A percentile compares a stretch with the other conserved stretches of the same genome.
Conservation (phyloP, 2,329 filamentous ascomycete species). For the Trichoderma sp. region DNA sequence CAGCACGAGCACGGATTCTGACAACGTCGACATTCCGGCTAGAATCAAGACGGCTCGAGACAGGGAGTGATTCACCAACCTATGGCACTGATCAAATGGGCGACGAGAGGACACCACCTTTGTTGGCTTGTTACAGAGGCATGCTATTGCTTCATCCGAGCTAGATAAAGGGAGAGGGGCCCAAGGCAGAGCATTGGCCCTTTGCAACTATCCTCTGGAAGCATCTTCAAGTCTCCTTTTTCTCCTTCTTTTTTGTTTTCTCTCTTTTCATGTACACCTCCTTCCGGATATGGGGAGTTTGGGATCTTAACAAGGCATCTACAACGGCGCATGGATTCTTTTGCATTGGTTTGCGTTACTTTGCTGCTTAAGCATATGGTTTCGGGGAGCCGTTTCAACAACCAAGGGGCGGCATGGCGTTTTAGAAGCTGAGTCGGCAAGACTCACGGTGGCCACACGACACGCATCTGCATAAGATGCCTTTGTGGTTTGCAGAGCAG, state of each 20-base stretch:
- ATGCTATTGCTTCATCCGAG: background rate
- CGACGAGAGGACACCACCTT: background rate
- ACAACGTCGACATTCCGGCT: slow-evolving; percentile 32
- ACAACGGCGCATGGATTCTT: background rate
- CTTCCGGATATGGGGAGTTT: background rate
- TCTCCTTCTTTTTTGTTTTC: background rate
- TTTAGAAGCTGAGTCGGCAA: background rate
- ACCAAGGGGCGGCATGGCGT: background rate
- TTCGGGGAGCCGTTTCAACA: background rate
- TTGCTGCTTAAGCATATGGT: background rate
- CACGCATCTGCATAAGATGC: background rate
- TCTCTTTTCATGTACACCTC: background rate
- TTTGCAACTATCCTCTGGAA: background rate
- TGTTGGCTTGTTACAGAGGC: background rate
- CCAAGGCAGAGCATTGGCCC: background rate
- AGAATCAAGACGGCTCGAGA: background rate
- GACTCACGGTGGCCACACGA: background rate
- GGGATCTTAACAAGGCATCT: background rate
- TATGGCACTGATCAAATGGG: background rate
- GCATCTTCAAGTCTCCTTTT: background rate
- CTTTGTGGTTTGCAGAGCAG: background rate
- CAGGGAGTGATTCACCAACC: background rate
- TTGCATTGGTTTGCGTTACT: background rate
- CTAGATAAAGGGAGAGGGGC: background rate
- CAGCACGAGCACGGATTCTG: slow-evolving; percentile 20